phyloP scores from a whole-genome alignment of 2,329 filamentous ascomycete species.

The Neopestalotiopsis rosae region DNA sequence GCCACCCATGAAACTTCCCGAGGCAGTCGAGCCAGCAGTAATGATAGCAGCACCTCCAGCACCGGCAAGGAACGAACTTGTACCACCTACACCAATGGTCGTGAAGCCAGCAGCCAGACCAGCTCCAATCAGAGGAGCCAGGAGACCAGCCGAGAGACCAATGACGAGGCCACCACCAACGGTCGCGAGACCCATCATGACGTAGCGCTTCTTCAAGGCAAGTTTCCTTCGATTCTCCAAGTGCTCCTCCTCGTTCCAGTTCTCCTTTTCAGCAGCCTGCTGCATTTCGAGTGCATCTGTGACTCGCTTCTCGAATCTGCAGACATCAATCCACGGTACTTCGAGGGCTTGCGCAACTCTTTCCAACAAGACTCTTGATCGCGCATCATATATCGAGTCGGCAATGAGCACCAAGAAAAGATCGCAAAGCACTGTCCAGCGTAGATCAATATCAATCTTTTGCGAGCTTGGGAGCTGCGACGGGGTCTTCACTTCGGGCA shows the following conservation, averaged over 20 bases:
- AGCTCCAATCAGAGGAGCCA: constrained; percentile 92
- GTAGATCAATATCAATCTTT: constrained; percentile 92
- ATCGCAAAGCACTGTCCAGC: constrained; percentile 97
- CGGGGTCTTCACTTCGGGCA: constrained; percentile 81
- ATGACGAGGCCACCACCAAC: constrained; percentile 96
- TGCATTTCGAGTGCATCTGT: constrained; percentile 98
- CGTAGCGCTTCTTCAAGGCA: constrained; percentile 81
- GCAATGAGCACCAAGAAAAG: constrained; percentile 94
- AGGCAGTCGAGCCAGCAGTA: constrained; percentile 84
- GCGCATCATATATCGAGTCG: constrained; percentile 91
- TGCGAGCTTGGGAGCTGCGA: constrained; percentile 81
- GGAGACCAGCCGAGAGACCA: constrained; percentile 86
- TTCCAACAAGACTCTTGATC: constrained; percentile 85
- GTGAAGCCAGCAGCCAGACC: constrained; percentile 94
- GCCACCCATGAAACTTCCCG: constrained; percentile 84
- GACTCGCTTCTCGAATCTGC: constrained; percentile 94
- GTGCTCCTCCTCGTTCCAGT: constrained; percentile 96
- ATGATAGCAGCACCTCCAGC: constrained; percentile 93
- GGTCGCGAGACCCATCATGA: constrained; percentile 96
- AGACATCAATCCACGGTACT: constrained; percentile 90
- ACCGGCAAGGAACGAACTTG: constrained; percentile 86
- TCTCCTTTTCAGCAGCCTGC: constrained; percentile 90
- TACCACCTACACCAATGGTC: constrained; percentile 90
- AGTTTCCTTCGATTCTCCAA: constrained; percentile 85
- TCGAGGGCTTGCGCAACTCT: constrained; percentile 80